These are phyloP conservation scores for Volvox reticuliferus DNA, from an alignment of 139 green algal species.

Conservation along the genomic window DNA sequence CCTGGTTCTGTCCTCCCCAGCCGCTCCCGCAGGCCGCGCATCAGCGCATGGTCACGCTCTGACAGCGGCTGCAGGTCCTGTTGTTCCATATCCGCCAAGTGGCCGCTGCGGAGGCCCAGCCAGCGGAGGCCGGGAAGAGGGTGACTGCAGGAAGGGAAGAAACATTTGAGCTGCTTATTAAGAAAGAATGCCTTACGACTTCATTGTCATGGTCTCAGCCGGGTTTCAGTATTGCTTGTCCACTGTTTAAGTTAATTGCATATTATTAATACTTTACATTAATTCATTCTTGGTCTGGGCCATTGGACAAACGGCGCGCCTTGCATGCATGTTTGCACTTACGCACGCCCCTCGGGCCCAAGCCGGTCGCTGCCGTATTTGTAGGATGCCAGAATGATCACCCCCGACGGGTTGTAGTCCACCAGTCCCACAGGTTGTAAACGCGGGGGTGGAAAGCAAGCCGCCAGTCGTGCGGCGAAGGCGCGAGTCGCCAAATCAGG, in stretches of 20 bases:
- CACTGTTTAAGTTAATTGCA: no score
- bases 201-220: no score
- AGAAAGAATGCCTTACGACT: no score
- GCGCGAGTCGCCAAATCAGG: conserved; percentile 85
- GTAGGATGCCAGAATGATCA: conserved; percentile 80
- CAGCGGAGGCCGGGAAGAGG: conserved; percentile 76
- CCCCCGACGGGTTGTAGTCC: conserved; percentile 90
- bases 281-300: no score
- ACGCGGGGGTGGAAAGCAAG: conserved; percentile 47
- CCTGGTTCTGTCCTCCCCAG: conserved; percentile 50
- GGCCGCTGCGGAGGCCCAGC: conserved; percentile 75
- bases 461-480: conserved; percentile 68
- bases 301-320: no score
- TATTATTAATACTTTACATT: no score
- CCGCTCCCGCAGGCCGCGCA: conserved; percentile 80
- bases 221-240: no score
- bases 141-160: conserved; percentile 51
- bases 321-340: conserved; percentile 2
- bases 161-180: no score
- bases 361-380: conserved; percentile 80
- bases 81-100: conserved; percentile 68
- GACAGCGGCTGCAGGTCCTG: conserved; percentile 52
- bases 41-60: conserved; percentile 74
- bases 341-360: conserved; percentile 75
- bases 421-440: conserved; percentile 80